Evolutionary conservation across 2,329 filamentous ascomycete species (phyloP), one percentile per base, ranked within the genome.

Genomic region (Xylariaceae sp.): DNA sequence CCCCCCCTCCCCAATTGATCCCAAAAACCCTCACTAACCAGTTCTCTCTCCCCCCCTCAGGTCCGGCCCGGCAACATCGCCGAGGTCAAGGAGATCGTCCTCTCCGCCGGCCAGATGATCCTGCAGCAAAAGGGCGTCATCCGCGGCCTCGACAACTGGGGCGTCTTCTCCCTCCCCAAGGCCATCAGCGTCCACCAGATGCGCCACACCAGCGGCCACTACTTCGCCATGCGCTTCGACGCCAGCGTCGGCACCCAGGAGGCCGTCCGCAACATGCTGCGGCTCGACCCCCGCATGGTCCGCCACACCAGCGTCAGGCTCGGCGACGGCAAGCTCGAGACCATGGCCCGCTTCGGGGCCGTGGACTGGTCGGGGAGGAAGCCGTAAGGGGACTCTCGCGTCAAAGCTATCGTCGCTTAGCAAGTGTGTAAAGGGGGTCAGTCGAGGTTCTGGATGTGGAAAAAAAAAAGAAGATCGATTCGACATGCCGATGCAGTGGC

Each of bases 161-260:
- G 93, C 62, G 78, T 87, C 54, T 96, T 93, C 70, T 76, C 84
- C 36, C 84, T 98, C 15, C 91, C 93, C 36, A 85, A 83, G 53
- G 81, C 88, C 48, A 76, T 83, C 44, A 83, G 82, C 48, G 84
- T 85, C 61, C 84, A 94, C 66, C 89, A 96, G 69, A 81, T 85
- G 55, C 82, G 81, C 52, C 85, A 97, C 76, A 79, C 79, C 51
- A 78, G 82, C 54, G 93, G 93, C 41, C 90, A 97, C 72, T 95
- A 98, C 76, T 98, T 98, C 67, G 86, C 95, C 60, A 87, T 98
- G 86, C 87, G 93, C 56, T 98, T 95, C 74, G 93, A 98, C 65
- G 72, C 85, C 42, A 85, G 83, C 45, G 70, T 82, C 7, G 65
- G 72, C 38, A 83, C 87, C 7, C 91, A 97, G 67, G 71, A 86